phyloP scores from a whole-genome alignment of 352 stramenopile genomes.

The Thalassiosira mediterranea region DNA sequence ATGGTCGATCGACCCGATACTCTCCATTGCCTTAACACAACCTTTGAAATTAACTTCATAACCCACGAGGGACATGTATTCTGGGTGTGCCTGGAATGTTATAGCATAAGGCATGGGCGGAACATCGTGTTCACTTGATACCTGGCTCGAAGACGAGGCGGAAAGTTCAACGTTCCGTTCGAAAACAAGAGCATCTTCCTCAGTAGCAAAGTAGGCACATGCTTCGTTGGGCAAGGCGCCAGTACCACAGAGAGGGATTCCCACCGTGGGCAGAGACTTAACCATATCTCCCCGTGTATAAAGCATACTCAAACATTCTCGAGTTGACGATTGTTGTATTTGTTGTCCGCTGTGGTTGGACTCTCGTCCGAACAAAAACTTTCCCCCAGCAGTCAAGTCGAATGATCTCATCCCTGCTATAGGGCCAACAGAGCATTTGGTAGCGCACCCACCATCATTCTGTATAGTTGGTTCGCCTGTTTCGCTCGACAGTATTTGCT shows the following conservation, averaged over 20 bases:
- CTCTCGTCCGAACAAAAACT: constrained; percentile 13
- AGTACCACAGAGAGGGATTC: constrained; percentile 55
- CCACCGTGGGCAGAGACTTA: constrained; percentile 45
- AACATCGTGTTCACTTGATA: background rate
- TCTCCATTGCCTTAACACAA: constrained; percentile 35
- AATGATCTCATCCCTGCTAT: constrained; percentile 56
- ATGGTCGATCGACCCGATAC: constrained; percentile 32
- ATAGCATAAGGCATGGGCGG: constrained; percentile 56
- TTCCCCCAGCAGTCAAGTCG: constrained; percentile 27
- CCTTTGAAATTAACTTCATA: constrained; percentile 27
- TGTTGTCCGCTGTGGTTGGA: background rate
- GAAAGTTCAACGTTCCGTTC: background rate
- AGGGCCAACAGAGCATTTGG: constrained; percentile 45
- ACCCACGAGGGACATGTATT: constrained; percentile 52
- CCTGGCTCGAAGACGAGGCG: background rate
- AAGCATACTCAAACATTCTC: constrained; percentile 50
- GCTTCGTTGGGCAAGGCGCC: constrained; percentile 59
- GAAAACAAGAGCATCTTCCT: constrained; percentile 29
- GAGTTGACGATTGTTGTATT: no score
- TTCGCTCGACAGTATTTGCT: background rate
- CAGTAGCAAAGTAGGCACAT: constrained; percentile 62
- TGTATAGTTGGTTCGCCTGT: background rate
- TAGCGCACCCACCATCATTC: constrained; percentile 33
- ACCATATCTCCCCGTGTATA: constrained; percentile 80
- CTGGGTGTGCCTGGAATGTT: constrained; percentile 80